Base-by-base conservation (phyloP, 257 asterid species). In the Primulina eburnea region DNA sequence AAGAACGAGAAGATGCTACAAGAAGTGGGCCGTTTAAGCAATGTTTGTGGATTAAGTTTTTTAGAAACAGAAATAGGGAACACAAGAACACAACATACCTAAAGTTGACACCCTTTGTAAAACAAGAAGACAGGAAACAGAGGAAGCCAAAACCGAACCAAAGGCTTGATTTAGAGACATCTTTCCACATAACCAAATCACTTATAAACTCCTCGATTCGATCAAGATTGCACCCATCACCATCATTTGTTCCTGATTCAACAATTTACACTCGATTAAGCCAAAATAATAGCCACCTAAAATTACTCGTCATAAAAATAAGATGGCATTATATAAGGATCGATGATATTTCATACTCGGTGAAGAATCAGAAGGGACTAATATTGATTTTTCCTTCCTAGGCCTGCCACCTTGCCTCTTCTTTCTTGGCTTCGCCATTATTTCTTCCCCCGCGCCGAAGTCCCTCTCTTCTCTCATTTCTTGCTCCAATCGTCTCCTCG, bases 131-230 rank as follows among this genome's bases (percentile, higher is more conserved):
- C 73, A 89, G 73, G 73, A 89, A 89, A 77, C 91, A 89, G 53
- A 91, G 81, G 14, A 93, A 82, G 5, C 99, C 97, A 30, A 94
- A 82, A 32, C 99, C 99, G 60, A 94, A 94, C 99, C 97, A 94
- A 70, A 91, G 96, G 86, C 97, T 94, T 55, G 99, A 91, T 72
- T 86, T 94, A 1, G 97, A 80, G 2, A 85, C 95, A 83, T 94
- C 97, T 71, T 85, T 91, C 99, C 99, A 94, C 99, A 86, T 89
- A 65, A 90, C 82, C 70, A 91, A 57, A 70, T 91, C 97, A 56
- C 67, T 72, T 62, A 91, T 52, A 37, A 85, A 50, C 75, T 78
- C 79, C 69, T 86, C 85, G 12, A 89, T 68, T 55, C 83, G 83
- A 62, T 88, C 84, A 64, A 89, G 69, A 79, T 84, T 73, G 82